A percentile compares a stretch with the other conserved stretches of the same genome.
Evolutionary conservation across 768 basidiomycete genomes (phyloP).

Genomic region (Phlebiopsis flavidoalba): DNA sequence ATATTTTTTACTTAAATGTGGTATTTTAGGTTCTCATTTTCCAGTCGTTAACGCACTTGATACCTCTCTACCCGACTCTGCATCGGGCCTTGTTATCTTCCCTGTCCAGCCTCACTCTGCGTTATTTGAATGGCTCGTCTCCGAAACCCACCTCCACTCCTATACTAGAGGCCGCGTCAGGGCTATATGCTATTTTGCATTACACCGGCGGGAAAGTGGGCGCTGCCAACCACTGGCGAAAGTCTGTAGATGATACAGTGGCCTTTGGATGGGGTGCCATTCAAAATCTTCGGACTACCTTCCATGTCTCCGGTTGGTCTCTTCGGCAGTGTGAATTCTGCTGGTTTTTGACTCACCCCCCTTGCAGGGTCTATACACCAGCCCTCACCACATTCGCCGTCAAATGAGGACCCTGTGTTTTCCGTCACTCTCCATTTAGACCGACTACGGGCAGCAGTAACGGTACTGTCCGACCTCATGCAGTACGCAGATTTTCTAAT

Average conservation of each 20-base stretch:
- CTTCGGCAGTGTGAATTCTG: background rate
- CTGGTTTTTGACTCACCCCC: background rate
- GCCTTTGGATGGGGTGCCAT: conserved; percentile 63
- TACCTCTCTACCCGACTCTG: conserved; percentile 63
- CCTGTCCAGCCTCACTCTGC: conserved; percentile 49
- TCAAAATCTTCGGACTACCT: conserved; percentile 54
- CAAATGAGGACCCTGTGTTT: conserved; percentile 42
- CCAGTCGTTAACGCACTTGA: conserved; percentile 46
- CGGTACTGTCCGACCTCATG: conserved; percentile 49
- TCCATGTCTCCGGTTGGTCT: conserved; percentile 37
- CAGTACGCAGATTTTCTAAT: conserved; percentile 4
- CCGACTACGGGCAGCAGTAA: conserved; percentile 49
- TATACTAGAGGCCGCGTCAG: conserved; percentile 44
- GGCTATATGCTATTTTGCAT: conserved; percentile 59
- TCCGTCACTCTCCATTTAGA: conserved; percentile 55
- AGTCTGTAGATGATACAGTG: conserved; percentile 66
- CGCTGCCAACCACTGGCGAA: conserved; percentile 67
- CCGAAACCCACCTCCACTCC: conserved; percentile 34
- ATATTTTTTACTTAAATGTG: conserved; percentile 1
- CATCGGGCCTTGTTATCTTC: conserved; percentile 50
- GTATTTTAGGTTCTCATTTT: conserved; percentile 37
- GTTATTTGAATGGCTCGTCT: conserved; percentile 50
- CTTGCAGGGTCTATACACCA: background rate
- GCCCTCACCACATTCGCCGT: conserved; percentile 8
- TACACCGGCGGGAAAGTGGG: conserved; percentile 78